These are phyloP conservation scores for Talaromyces stipitatus DNA, from an alignment of 495 filamentous ascomycete genomes.

Conservation along the genomic window DNA sequence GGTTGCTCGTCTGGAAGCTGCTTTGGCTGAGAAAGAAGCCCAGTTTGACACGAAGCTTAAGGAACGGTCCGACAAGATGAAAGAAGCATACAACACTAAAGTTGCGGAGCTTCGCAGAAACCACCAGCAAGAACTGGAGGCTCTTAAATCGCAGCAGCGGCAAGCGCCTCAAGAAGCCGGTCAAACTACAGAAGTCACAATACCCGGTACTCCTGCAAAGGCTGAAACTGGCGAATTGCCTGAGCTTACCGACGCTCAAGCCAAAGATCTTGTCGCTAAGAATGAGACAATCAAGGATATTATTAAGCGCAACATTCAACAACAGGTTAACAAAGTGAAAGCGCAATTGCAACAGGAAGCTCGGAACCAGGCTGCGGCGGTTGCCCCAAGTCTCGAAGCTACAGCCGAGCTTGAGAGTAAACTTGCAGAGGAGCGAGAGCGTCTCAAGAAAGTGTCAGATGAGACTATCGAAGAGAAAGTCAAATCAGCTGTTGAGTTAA, in stretches of 20 bases:
- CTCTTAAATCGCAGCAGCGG: constrained; percentile 58
- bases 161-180: constrained; percentile 41
- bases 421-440: constrained; percentile 51
- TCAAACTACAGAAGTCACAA: constrained; percentile 14
- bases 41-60: constrained; percentile 53
- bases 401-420: constrained; percentile 31
- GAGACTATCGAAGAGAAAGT: constrained; percentile 32
- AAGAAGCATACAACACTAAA: constrained; percentile 59
- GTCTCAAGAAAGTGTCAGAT: constrained; percentile 53
- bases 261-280: constrained; percentile 53
- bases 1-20: constrained; percentile 40
- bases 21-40: constrained; percentile 39
- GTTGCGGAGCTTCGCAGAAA: constrained; percentile 51
- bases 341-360: constrained; percentile 50
- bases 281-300: constrained; percentile 61
- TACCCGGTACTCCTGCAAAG: constrained; percentile 32
- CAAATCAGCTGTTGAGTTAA: constrained; percentile 35
- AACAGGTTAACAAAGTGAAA: constrained; percentile 45
- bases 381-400: constrained; percentile 20
- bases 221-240: constrained; percentile 19
- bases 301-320: constrained; percentile 58
- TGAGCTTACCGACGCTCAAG: constrained; percentile 50
- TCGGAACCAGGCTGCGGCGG: constrained; percentile 10
- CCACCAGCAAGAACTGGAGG: constrained; percentile 53
- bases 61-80: constrained; percentile 64